Evolutionary conservation across 129 eudicot genomes (phyloP), one percentile per base, ranked within the genome.

Genomic region (Apium graveolens): DNA sequence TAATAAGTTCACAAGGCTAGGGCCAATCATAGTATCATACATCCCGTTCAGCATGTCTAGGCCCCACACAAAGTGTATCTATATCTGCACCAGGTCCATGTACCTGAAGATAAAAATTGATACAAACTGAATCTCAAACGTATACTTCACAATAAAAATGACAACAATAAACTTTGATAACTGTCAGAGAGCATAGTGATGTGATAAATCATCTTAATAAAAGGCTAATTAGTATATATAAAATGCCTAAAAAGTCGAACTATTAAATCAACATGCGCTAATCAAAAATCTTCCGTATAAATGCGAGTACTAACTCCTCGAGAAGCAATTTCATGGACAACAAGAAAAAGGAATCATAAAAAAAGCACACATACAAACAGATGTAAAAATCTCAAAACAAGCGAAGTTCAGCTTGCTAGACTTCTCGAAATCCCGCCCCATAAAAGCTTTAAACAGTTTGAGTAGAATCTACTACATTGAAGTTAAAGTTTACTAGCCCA

Each of bases 51-150:
- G 97, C 98, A 85, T 94, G 91, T 75, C 87, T 90, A 31, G 98
- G 97, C 83, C 97, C 98, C 34, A 94, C 97, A 81, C 97, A 94
- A 48, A 94, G 91, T 46, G 98, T 94, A 77, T 94, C 98, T 60
- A 94, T 94, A 87, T 94, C 97, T 39, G 98, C 98, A 80, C 98
- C 98, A 73, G 98, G 98, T 66, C 98, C 98, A 88, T 94, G 98
- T 70, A 94, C 98, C 98, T 91, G 65, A 39, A 31, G 71, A 82
- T 63, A 45, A 71, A 34, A 49, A 75, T 18, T 42, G 18, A 81
- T 71, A 37, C 35, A 60, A 24, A 34, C 35, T 78, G 44, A 81
- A 79, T 38, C 70, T 48, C 76, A 5, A 44, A 74, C 1, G 68
- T 65, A 80, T 75, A 46, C 66, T 75, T 76, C 80, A 78, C 43